phyloP scores from a whole-genome alignment of 257 asterid species.

The Anisodus tanguticus region DNA sequence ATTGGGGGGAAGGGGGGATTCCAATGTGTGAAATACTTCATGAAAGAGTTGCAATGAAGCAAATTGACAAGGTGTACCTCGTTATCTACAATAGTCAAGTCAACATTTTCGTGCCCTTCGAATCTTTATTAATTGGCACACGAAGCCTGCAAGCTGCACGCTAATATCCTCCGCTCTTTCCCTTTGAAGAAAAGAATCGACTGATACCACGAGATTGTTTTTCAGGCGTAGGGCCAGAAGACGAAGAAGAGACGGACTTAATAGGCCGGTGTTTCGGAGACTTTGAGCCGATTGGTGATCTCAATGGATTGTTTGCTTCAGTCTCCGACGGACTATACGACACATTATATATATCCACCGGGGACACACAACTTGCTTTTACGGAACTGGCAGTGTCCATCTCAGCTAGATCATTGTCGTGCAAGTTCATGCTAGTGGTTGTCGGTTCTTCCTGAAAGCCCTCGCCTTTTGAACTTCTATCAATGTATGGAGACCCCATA shows the following conservation, averaged over 20 bases:
- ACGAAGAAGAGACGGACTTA: slow-evolving; percentile 66
- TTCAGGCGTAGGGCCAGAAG: slow-evolving; percentile 74
- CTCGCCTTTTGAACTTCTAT: slow-evolving; percentile 51
- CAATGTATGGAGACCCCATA: slow-evolving; percentile 41
- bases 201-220: slow-evolving; percentile 76
- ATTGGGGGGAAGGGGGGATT: neutral
- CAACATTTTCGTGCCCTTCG: neutral
- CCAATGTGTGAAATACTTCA: neutral
- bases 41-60: neutral
- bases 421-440: slow-evolving; percentile 55
- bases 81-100: slow-evolving; percentile 27
- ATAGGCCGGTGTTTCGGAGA: slow-evolving; percentile 59
- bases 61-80: slow-evolving; percentile 23
- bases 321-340: slow-evolving; percentile 58
- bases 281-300: slow-evolving; percentile 61
- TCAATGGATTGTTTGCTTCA: slow-evolving; percentile 56
- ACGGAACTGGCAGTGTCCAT: slow-evolving; percentile 49
- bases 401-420: slow-evolving; percentile 56
- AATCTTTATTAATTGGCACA: slow-evolving; percentile 5
- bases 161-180: slow-evolving; percentile 55
- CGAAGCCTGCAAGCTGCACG: slow-evolving; percentile 30
- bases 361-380: slow-evolving; percentile 58
- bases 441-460: slow-evolving; percentile 57
- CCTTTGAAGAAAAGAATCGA: slow-evolving; percentile 82
- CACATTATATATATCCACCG: slow-evolving; percentile 48